Conservation (phyloP, 129 eudicot species). For the Calendula officinalis region DNA sequence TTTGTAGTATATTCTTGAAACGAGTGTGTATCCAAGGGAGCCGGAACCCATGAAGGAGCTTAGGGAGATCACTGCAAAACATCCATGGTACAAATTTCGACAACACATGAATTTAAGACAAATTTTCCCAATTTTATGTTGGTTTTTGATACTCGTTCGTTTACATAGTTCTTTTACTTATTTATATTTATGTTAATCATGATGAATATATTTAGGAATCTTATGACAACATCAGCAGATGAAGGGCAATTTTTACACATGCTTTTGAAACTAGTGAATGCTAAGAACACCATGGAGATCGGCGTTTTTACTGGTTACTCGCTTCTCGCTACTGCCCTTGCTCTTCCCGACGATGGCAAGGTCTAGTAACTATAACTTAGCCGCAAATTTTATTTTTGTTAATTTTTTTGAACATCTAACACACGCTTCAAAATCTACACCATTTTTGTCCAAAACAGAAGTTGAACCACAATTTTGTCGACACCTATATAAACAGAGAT, state of each 20-base stretch:
- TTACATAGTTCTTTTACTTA: not conserved
- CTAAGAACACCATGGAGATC: conserved; percentile 90
- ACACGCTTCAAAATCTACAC: no score
- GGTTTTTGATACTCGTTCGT: no score
- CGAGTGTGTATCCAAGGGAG: conserved; percentile 87
- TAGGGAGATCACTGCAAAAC: conserved; percentile 80
- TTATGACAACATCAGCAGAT: conserved; percentile 91
- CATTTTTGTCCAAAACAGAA: no score
- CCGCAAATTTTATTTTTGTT: no score
- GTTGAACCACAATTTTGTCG: no score
- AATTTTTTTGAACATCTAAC: no score
- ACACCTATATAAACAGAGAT: no score
- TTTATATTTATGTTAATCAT: not conserved
- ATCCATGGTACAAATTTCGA: conserved; percentile 57
- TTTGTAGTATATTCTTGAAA: conserved; percentile 71
- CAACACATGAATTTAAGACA: not conserved
- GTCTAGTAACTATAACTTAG: conserved; percentile 22
- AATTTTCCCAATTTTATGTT: no score
- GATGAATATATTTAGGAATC: conserved; percentile 49
- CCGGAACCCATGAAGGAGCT: conserved; percentile 84
- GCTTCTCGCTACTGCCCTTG: conserved; percentile 91
- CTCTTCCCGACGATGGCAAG: conserved; percentile 92
- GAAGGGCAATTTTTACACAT: conserved; percentile 85
- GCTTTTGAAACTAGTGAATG: conserved; percentile 72
- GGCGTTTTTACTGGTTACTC: conserved; percentile 94